A percentile compares a stretch with the other conserved stretches of the same genome.
Conservation (phyloP, 73 alveolate species). For the Tetrahymena elliotti region DNA sequence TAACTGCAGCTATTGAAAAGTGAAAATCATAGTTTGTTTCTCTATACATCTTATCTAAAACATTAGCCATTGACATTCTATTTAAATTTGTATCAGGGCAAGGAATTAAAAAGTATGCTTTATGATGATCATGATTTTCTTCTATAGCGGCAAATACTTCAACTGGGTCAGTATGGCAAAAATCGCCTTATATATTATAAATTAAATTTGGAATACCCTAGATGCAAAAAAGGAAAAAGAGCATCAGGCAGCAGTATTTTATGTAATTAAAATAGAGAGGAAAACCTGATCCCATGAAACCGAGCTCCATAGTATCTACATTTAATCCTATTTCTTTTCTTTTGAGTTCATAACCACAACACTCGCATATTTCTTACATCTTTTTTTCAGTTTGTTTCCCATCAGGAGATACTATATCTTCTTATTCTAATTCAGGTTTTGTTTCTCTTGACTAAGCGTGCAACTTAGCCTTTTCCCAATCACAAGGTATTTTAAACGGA, state of each 20-base stretch:
- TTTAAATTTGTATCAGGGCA: not conserved
- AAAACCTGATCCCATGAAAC: conserved; percentile 41
- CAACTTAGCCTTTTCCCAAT: conserved; percentile 18
- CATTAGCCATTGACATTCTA: not conserved
- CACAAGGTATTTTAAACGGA: conserved; percentile 32
- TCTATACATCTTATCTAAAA: conserved; percentile 1
- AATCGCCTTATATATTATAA: conserved; percentile 25
- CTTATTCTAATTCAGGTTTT: not conserved
- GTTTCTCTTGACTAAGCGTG: conserved; percentile 35
- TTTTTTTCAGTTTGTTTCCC: not conserved
- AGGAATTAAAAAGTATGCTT: not conserved
- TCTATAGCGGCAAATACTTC: not conserved
- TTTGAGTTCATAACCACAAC: conserved; percentile 38
- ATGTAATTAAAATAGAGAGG: conserved; percentile 27
- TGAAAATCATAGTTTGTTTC: conserved; percentile 3
- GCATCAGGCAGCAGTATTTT: conserved; percentile 23
- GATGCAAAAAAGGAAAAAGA: conserved; percentile 15
- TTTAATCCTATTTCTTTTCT: conserved; percentile 16
- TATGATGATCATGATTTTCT: conserved; percentile 2
- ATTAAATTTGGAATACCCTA: conserved; percentile 31
- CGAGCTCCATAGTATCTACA: conserved; percentile 30
- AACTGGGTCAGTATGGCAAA: not conserved
- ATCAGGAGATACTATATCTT: not conserved
- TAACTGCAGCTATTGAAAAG: conserved; percentile 24
- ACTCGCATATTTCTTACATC: conserved; percentile 1